Base-by-base conservation (phyloP, 768 basidiomycete species). In the Ramaria rubella region DNA sequence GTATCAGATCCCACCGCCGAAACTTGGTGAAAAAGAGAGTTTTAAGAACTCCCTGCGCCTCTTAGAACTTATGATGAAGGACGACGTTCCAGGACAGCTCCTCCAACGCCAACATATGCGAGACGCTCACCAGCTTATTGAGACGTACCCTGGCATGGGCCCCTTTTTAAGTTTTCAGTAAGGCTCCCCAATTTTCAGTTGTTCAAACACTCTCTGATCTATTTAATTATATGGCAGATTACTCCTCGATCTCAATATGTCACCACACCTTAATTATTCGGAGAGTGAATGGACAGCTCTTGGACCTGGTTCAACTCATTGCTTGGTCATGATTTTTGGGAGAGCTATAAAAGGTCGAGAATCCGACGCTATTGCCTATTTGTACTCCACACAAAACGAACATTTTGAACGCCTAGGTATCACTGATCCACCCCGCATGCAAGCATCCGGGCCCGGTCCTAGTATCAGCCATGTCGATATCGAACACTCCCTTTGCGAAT, bases 401-500 rank as follows among this genome's bases (percentile, higher is more conserved):
- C 83, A 87, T 56, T 89, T 87, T 63, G 64, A 74, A 44, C 79
- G 84, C 15, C 71, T 86, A 31, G 80, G 81, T 3, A 64, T 67
- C 50, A 57, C 61, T 5, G 29, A 57, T 33, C 58, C 61, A 26
- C 72, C 70, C 31, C 55, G 62, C n/a, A n/a, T n/a, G n/a, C n/a
- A n/a, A 40, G 59, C 71, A 26, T 29, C 34, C 24, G 27, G 43
- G 9, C 60, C 55, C 17, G 52, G 59, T 12, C 52, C 61, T 3
- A 59, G 58, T 1, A 64, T 64, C 12, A 80, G 86, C 75, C 75
- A 77, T 61, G 80, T 82, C 34, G 89, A 91, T 65, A 72, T 90
- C 52, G 89, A 91, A 70, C 89, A 91, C 65, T 75, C 82, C 1
- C 69, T 90, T 15, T 91, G 89, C 69, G 89, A 91, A 65, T 75